Conservation (phyloP, 1,284 basidiomycete species). For the Cryptococcus hybrid region DNA sequence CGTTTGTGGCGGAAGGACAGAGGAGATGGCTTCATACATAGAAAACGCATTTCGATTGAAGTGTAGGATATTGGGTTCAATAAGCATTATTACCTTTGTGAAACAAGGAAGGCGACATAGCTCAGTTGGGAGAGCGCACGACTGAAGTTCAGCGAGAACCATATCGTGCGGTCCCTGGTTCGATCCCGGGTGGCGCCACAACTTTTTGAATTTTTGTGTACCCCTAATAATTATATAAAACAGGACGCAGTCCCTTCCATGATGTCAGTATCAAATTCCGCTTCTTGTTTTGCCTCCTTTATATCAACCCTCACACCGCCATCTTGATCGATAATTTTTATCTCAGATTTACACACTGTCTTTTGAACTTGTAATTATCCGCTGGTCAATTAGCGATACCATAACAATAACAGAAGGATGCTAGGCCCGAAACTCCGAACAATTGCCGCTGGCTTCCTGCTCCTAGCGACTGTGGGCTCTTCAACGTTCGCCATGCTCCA, state of each 20-base stretch:
- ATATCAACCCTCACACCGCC: no score
- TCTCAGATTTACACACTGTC: no score
- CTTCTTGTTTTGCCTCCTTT: neutral
- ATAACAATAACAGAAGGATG: neutral
- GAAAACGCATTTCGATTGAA: no score
- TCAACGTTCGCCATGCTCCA: slow-evolving; percentile 1
- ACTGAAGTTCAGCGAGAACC: slow-evolving; percentile 13
- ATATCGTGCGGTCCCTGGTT: slow-evolving; percentile 10
- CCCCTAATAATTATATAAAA: no score
- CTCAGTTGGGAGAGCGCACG: slow-evolving; percentile 26
- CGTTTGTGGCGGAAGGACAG: neutral
- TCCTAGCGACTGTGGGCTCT: neutral
- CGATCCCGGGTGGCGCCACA: slow-evolving; percentile 23
- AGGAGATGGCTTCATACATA: no score
- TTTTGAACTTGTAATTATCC: no score
- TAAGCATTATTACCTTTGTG: no score
- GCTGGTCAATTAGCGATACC: no score
- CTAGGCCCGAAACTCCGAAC: slow-evolving; percentile 7
- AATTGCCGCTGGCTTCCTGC: slow-evolving; percentile 5
- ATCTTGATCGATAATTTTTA: no score
- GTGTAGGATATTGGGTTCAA: no score
- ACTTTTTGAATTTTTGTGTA: slow-evolving; percentile 1
- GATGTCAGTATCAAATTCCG: slow-evolving; percentile 4
- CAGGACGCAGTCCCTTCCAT: neutral
- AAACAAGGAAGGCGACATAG: slow-evolving; percentile 13